Evolutionary conservation across 352 stramenopile genomes (phyloP), one percentile per base, ranked within the genome.

Genomic region (Phytopythium aichiense): DNA sequence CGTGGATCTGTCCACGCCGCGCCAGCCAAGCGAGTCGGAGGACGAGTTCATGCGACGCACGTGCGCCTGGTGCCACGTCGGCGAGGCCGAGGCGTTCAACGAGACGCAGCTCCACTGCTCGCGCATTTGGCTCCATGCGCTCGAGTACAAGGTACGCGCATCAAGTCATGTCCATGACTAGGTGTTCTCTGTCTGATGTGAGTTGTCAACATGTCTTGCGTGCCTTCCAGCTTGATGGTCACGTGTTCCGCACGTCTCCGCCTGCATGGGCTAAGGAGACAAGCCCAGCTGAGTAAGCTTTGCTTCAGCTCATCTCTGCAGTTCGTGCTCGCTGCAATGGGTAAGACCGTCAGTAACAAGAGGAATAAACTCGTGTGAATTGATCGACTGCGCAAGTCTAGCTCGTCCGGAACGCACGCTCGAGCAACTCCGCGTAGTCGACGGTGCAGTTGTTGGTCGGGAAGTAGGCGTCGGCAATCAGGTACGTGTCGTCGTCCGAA

Each of bases 91-190:
- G 48, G 82, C 79, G 42, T 92, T 89, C 61, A 95, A 89, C 57
- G 81, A 93, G 60, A 90, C 81, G n/a, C 84, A 94, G 55, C 62
- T 92, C 18, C 85, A 96, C 69, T 95, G 86, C 60, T 82, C 81
- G 8, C 82, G 87, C 50, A 94, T 96, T 49, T 96, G 87, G 86
- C 76, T 96, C 23, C 87, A 95, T 56, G 87, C 87, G 16, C 68
- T 94, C 49, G 76, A 93, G 63, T 96, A 96, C 80, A 84, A 94
- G 85, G 86, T 94, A 76, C 15, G 65, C 2, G 25, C 51, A 40
- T 49, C 53, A 23, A n/a, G 23, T 13, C 11, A 11, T 8, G 22
- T 30, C 13, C 4, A 7, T n/a, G 46, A n/a, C 30, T 33, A 13
- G 1, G 4, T 28, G 11, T 5, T 9, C 45, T 7, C 23, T 66